phyloP scores from a whole-genome alignment of 2,329 filamentous ascomycete genomes.

The Penicillium sp. region DNA sequence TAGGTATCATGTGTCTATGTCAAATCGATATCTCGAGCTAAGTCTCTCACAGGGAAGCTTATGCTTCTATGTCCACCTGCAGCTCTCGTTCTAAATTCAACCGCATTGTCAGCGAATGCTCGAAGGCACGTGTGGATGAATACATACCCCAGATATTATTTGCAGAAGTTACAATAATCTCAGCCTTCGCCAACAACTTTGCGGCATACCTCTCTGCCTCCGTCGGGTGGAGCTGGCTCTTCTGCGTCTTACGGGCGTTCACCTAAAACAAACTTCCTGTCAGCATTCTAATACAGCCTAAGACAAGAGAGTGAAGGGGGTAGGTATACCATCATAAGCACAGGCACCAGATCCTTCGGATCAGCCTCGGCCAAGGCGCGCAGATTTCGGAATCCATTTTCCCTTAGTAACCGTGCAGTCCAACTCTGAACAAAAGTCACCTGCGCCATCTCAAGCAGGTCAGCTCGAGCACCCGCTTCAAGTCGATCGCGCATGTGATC shows the following conservation, averaged over 20 bases:
- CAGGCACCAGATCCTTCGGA: slow-evolving; percentile 64
- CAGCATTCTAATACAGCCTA: neutral
- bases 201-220: slow-evolving; percentile 62
- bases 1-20: neutral
- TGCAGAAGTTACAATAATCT: slow-evolving; percentile 66
- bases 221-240: slow-evolving; percentile 53
- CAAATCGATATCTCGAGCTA: neutral
- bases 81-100: slow-evolving; percentile 34
- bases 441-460: slow-evolving; percentile 68
- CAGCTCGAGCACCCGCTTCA: slow-evolving; percentile 68
- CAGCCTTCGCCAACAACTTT: slow-evolving; percentile 66
- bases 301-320: neutral
- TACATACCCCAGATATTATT: slow-evolving; percentile 63
- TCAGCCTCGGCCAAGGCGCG: slow-evolving; percentile 68
- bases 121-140: neutral
- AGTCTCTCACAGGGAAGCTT: neutral
- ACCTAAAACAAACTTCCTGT: slow-evolving; percentile 46
- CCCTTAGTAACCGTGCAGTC: slow-evolving; percentile 72
- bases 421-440: slow-evolving; percentile 75
- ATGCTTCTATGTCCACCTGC: slow-evolving; percentile 39
- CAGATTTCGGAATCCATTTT: slow-evolving; percentile 70
- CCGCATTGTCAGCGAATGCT: neutral
- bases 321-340: slow-evolving; percentile 65
- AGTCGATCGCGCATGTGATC: slow-evolving; percentile 75
- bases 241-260: slow-evolving; percentile 61